Base-by-base conservation (phyloP, 2,329 filamentous ascomycete species). In the Lachnellula cervina region DNA sequence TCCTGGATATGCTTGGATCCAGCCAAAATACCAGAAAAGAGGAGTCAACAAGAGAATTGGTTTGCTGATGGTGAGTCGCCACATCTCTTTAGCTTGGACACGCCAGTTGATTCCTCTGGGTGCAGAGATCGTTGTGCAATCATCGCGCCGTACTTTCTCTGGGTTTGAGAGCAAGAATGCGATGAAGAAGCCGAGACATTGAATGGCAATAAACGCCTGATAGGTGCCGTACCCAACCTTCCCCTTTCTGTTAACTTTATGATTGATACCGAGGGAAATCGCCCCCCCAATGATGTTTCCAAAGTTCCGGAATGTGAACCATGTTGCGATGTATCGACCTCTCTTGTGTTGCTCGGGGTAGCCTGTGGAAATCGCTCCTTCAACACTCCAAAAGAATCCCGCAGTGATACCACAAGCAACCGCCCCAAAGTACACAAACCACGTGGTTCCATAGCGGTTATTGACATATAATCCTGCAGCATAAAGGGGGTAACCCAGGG, bases 321-420 rank as follows among this genome's bases (percentile, higher is more conserved):
- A 89, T 64, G 85, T 84, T 0, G 89, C 73, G 71, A 25, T 59
- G 21, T 82, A 80, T 25, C 79, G 79, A 0, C 83, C 84, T 52
- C 80, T 78, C 50, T 87, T 86, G 67, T 81, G 82, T 0, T 84
- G 83, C 63, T 89, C 84, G 0, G 86, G 86, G 61, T 89, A 90
- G 0, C 83, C 79, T 23, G 89, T 80, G 0, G 86, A 86, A 55
- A 90, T 87, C 0, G 87, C 86, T 1, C 84, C 84, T 69, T 90
- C 87, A 0, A 85, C 81, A 74, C 83, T 84, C 87, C 87, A 90
- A 69, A 89, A 88, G 2, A 89, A 75, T 0, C 86, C 86, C 0
- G 62, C 62, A 9, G 56, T 54, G 34, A 89, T 76, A 17, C 87
- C 87, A 59, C 87, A 90, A 0, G 87, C 73, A 0, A 84, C 84